Conservation (phyloP, 1,284 basidiomycete species). For the Ganoderma sinense region DNA sequence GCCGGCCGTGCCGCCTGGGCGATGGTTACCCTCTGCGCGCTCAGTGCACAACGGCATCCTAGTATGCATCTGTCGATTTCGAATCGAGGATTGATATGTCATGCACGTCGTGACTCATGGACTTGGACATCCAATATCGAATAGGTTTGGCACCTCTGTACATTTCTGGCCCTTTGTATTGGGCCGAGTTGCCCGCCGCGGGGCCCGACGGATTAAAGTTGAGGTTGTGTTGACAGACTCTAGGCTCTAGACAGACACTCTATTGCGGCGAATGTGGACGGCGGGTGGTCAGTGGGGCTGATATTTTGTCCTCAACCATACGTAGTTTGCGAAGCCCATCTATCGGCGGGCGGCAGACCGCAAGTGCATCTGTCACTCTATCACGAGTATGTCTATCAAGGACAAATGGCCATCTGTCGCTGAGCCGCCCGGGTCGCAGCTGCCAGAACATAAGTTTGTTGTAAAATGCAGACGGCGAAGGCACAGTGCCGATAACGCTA, state of each 20-base stretch:
- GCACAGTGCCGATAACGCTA: neutral
- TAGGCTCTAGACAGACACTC: neutral
- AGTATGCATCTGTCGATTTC: no score
- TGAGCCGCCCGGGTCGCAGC: neutral
- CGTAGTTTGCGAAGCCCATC: neutral
- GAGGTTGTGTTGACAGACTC: neutral
- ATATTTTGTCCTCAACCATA: neutral
- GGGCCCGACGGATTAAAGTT: neutral
- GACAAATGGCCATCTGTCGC: slow-evolving; percentile 1
- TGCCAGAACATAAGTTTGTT: neutral
- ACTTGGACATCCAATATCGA: neutral
- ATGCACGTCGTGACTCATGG: neutral
- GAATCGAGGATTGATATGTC: neutral
- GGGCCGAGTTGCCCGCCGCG: neutral
- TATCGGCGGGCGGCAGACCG: neutral
- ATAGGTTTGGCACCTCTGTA: neutral
- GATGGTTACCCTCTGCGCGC: slow-evolving; percentile 3
- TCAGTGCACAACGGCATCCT: neutral
- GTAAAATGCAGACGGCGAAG: slow-evolving; percentile 1
- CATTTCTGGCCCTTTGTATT: neutral
- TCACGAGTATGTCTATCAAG: slow-evolving; percentile 1
- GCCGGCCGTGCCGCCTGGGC: neutral
- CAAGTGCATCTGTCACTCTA: neutral
- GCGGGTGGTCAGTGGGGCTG: neutral
- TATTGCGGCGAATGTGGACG: neutral